Conservation (phyloP, 1,139 yeast genomes). For the Pichia norvegensis region DNA sequence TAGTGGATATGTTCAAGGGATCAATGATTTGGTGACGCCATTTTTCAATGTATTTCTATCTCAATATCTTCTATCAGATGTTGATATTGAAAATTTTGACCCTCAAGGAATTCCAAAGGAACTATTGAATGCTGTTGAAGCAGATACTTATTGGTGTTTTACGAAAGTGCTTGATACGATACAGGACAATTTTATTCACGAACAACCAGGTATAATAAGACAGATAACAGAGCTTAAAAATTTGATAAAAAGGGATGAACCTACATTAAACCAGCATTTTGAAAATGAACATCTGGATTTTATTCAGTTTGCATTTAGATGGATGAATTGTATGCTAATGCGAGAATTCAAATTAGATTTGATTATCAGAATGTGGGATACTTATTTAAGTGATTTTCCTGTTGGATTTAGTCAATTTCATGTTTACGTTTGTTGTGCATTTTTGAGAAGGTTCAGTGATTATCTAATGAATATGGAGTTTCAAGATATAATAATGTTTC, state of each 20-base stretch:
- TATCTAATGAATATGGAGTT: conserved; percentile 82
- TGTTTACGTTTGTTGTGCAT: conserved; percentile 97
- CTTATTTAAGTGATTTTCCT: conserved; percentile 82
- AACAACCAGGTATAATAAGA: conserved; percentile 93
- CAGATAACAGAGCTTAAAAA: conserved; percentile 79
- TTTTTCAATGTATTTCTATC: conserved; percentile 81
- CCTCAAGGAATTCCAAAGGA: conserved; percentile 53
- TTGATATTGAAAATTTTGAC: conserved; percentile 48
- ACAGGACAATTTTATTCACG: conserved; percentile 93
- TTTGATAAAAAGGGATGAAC: conserved; percentile 72
- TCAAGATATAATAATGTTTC: conserved; percentile 83
- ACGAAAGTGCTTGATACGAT: conserved; percentile 86
- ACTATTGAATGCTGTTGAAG: conserved; percentile 61
- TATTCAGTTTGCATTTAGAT: conserved; percentile 88
- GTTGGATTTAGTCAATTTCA: conserved; percentile 90
- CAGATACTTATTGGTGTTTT: conserved; percentile 95
- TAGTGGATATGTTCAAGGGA: conserved; percentile 98
- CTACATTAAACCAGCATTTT: conserved; percentile 63
- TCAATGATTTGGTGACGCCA: conserved; percentile 90
- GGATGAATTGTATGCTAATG: conserved; percentile 99
- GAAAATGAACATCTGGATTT: conserved; percentile 79
- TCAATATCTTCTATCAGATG: conserved; percentile 45
- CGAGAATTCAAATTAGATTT: conserved; percentile 74
- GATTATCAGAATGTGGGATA: conserved; percentile 96
- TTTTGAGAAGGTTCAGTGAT: conserved; percentile 76